These are phyloP conservation scores for Fusarium gaditjirri DNA, from an alignment of 2,329 filamentous ascomycete species.

Conservation along the genomic window DNA sequence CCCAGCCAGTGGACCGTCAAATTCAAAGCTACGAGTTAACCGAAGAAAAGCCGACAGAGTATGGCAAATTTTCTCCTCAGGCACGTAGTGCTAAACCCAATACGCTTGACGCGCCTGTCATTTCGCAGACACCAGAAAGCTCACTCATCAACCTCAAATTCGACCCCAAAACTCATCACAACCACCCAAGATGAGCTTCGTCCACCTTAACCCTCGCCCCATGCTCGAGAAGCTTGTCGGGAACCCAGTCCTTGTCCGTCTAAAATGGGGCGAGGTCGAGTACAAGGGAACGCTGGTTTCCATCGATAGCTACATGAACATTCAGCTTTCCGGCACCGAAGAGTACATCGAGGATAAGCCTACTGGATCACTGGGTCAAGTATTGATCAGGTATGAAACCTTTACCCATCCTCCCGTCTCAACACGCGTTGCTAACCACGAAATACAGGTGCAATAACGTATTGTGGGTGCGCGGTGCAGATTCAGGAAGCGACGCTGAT, in stretches of 20 bases:
- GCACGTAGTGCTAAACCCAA: slow-evolving; percentile 30
- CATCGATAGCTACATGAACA: slow-evolving; percentile 99
- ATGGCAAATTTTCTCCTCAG: slow-evolving; percentile 38
- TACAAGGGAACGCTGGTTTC: slow-evolving; percentile 94
- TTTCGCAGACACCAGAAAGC: slow-evolving; percentile 37
- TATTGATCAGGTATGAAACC: slow-evolving; percentile 80
- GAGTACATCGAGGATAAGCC: slow-evolving; percentile 92
- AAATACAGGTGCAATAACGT: slow-evolving; percentile 89
- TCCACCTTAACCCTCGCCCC: slow-evolving; percentile 95
- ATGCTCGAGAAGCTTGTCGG: slow-evolving; percentile 95
- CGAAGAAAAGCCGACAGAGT: slow-evolving; percentile 22
- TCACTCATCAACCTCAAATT: slow-evolving; percentile 36
- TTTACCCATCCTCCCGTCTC: neutral
- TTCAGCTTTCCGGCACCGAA: slow-evolving; percentile 89
- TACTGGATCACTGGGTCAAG: slow-evolving; percentile 86
- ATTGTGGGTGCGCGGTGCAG: slow-evolving; percentile 82
- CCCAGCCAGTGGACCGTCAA: neutral
- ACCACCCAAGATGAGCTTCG: slow-evolving; percentile 64
- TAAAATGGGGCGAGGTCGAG: slow-evolving; percentile 98
- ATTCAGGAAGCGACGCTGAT: slow-evolving; percentile 61
- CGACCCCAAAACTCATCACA: slow-evolving; percentile 29
- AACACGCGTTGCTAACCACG: slow-evolving; percentile 1
- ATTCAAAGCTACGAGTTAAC: neutral
- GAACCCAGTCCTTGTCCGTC: slow-evolving; percentile 87
- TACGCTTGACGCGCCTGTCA: slow-evolving; percentile 35